These are phyloP conservation scores for Boletus edulis DNA, from an alignment of 768 basidiomycete species.

Conservation along the genomic window DNA sequence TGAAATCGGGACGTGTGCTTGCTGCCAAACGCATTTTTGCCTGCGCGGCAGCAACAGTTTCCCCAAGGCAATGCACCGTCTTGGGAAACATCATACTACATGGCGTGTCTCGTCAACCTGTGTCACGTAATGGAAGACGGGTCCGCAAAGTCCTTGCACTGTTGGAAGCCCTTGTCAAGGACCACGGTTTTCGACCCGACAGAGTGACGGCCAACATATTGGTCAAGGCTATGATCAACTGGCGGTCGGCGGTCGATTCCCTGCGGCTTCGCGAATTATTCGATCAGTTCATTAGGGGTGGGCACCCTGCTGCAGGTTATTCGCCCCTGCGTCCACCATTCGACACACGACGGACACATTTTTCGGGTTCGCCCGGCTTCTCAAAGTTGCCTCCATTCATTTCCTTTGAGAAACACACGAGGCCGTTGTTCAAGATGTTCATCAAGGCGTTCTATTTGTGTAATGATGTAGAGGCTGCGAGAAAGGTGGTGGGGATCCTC, in stretches of 20 bases:
- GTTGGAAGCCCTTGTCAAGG: constrained; percentile 41
- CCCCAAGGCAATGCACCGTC: constrained; percentile 35
- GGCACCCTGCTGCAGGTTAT: constrained; percentile 47
- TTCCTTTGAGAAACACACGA: constrained; percentile 57
- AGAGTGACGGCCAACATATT: constrained; percentile 70
- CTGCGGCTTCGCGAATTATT: constrained; percentile 54
- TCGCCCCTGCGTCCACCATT: constrained; percentile 44
- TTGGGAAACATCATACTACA: constrained; percentile 61
- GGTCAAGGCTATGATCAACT: constrained; percentile 56
- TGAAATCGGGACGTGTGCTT: constrained; percentile 35
- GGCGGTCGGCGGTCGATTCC: constrained; percentile 43
- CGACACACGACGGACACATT: constrained; percentile 29
- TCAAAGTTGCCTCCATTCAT: constrained; percentile 41
- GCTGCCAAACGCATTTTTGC: constrained; percentile 45
- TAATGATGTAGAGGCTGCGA: constrained; percentile 53
- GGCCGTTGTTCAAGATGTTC: constrained; percentile 72
- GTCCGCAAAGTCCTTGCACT: constrained; percentile 41
- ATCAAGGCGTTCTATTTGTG: constrained; percentile 59
- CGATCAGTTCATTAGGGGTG: constrained; percentile 56
- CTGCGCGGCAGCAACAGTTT: constrained; percentile 26
- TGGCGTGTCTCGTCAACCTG: constrained; percentile 34
- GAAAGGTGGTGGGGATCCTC: constrained; percentile 53
- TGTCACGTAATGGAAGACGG: constrained; percentile 41
- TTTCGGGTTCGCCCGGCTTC: constrained; percentile 24
- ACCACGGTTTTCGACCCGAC: constrained; percentile 57